These are phyloP conservation scores for Atkinsonella hypoxylon DNA, from an alignment of 2,329 filamentous ascomycete genomes.

Conservation along the genomic window DNA sequence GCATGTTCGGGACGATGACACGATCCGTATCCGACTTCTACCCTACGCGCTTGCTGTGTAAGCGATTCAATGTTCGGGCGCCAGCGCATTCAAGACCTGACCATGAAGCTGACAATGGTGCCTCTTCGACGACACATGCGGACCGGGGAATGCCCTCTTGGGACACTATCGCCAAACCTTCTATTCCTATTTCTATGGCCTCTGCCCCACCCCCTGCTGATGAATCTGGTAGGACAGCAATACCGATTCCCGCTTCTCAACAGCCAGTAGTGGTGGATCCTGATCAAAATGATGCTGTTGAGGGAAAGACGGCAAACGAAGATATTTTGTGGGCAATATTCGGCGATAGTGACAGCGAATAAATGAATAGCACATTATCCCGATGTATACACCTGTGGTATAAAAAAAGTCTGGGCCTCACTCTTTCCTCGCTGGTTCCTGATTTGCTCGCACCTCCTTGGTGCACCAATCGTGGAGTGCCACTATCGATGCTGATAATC, in stretches of 20 bases:
- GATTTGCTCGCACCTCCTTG: no score
- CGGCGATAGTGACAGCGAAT: constrained; percentile 69
- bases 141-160: not conserved
- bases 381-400: not conserved
- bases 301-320: constrained; percentile 61
- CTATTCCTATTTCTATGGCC: not conserved
- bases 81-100: constrained; percentile 56
- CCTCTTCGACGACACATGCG: not conserved
- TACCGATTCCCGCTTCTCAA: not conserved
- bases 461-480: no score
- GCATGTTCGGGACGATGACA: constrained; percentile 89
- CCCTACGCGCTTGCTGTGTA: constrained; percentile 79
- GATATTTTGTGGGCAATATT: constrained; percentile 89
- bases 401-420: no score
- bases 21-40: constrained; percentile 60
- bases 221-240: not conserved
- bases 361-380: constrained; percentile 2
- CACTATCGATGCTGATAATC: no score
- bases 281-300: constrained; percentile 55
- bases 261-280: constrained; percentile 42
- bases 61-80: constrained; percentile 79
- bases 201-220: not conserved
- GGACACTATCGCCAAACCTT: not conserved
- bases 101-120: constrained; percentile 19
- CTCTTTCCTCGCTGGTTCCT: no score